Conservation (phyloP, 192 early-diverging fungal genomes). For the Dissophora globulifera region DNA sequence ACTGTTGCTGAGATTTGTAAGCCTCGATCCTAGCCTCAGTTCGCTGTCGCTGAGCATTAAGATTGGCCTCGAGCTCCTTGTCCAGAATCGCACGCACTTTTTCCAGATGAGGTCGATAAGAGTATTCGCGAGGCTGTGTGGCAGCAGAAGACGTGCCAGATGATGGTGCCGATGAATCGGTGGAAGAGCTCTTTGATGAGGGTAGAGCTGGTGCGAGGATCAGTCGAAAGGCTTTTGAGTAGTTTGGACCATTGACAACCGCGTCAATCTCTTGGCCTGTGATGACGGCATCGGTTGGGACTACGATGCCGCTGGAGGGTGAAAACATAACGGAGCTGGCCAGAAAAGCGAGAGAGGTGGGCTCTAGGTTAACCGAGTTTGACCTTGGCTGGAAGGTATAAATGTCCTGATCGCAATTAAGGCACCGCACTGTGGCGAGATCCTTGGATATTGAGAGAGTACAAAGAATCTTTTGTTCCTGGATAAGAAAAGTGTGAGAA, state of each 20-base stretch:
- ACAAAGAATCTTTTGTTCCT: constrained; percentile 54
- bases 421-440: constrained; percentile 24
- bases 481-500: not conserved
- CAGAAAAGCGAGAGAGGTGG: constrained; percentile 32
- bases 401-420: constrained; percentile 39
- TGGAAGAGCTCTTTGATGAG: not conserved
- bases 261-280: constrained; percentile 17
- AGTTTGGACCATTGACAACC: constrained; percentile 16
- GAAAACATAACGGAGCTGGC: constrained; percentile 30
- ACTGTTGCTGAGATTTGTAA: constrained; percentile 44
- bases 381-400: constrained; percentile 38
- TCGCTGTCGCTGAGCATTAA: constrained; percentile 33
- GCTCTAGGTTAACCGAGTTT: constrained; percentile 28
- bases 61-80: constrained; percentile 38
- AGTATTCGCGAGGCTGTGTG: not conserved
- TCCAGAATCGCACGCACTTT: constrained; percentile 32
- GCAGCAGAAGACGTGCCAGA: not conserved
- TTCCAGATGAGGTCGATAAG: constrained; percentile 40
- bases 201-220: constrained; percentile 9
- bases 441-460: constrained; percentile 41
- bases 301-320: constrained; percentile 28
- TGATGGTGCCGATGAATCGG: not conserved
- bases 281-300: constrained; percentile 17
- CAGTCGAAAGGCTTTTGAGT: constrained; percentile 41
- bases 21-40: constrained; percentile 50